Evolutionary conservation across 768 basidiomycete genomes (phyloP).

Genomic region (Mycena polygramma): DNA sequence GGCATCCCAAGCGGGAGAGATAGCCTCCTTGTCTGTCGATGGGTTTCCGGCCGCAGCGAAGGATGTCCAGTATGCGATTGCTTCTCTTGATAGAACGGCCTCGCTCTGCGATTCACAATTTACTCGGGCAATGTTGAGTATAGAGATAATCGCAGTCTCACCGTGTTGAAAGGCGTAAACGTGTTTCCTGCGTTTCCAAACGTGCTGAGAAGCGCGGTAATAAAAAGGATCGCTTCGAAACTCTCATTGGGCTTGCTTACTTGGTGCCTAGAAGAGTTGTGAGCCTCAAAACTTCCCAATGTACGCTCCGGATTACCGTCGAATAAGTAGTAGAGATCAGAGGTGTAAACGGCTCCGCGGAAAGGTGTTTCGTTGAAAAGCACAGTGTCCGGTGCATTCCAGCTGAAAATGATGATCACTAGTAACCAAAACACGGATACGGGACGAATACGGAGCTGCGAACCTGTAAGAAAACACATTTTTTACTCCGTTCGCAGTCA

Average conservation of each 20-base stretch:
- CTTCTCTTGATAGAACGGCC: constrained; percentile 50
- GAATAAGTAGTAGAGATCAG: constrained; percentile 59
- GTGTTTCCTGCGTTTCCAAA: constrained; percentile 50
- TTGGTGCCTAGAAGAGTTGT: constrained; percentile 43
- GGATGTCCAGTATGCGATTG: constrained; percentile 61
- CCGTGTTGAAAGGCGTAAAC: constrained; percentile 54
- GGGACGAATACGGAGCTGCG: neutral
- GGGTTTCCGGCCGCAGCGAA: constrained; percentile 51
- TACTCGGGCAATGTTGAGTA: neutral
- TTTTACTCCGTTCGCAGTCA: constrained; percentile 44
- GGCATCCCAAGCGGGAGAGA: constrained; percentile 44
- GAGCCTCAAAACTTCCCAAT: neutral
- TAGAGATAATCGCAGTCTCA: constrained; percentile 34
- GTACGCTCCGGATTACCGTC: constrained; percentile 45
- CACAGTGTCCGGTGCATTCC: constrained; percentile 59
- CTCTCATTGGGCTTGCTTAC: constrained; percentile 33
- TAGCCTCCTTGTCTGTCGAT: constrained; percentile 37
- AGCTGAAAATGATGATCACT: constrained; percentile 41
- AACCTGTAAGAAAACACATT: constrained; percentile 54
- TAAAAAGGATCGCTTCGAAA: too few relatives aligned
- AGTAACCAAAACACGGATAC: neutral
- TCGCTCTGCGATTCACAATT: constrained; percentile 48
- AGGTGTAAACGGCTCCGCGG: constrained; percentile 57
- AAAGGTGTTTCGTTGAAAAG: constrained; percentile 51
- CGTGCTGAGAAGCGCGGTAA: constrained; percentile 31